phyloP scores from a whole-genome alignment of 805 yeast species.

The Candida maesae region DNA sequence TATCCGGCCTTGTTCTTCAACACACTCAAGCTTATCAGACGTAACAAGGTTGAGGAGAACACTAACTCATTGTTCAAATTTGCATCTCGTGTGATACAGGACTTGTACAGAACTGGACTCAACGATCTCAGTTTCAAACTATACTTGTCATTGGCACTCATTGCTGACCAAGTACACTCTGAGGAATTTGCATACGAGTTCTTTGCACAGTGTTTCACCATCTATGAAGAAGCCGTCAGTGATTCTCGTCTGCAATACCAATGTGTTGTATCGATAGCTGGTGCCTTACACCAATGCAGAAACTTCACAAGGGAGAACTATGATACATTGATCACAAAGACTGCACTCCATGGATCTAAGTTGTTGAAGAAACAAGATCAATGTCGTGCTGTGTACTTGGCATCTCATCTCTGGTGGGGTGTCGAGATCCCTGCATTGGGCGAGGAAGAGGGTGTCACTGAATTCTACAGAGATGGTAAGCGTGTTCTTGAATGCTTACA shows the following conservation, averaged over 20 bases:
- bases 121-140: conserved; percentile 38
- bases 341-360: conserved; percentile 85
- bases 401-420: conserved; percentile 95
- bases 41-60: conserved; percentile 29
- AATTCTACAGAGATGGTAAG: conserved; percentile 49
- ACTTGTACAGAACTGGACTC: conserved; percentile 45
- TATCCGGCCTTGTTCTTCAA: conserved; percentile 72
- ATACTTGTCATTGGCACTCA: conserved; percentile 61
- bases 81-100: conserved; percentile 64
- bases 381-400: conserved; percentile 82
- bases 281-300: conserved; percentile 48
- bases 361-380: conserved; percentile 90
- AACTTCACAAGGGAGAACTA: conserved; percentile 62
- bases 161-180: conserved; percentile 73
- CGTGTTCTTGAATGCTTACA: conserved; percentile 89
- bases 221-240: conserved; percentile 65
- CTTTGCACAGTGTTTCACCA: conserved; percentile 80
- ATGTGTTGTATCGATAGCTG: conserved; percentile 46
- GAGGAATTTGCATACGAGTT: conserved; percentile 82
- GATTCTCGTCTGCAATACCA: conserved; percentile 53
- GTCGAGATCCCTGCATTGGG: conserved; percentile 51
- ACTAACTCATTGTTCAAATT: conserved; percentile 57
- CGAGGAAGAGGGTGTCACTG: conserved; percentile 41
- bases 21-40: conserved; percentile 56
- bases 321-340: conserved; percentile 76